Evolutionary conservation across 345 rosid genomes (phyloP).

Genomic region (Brassica napus): DNA sequence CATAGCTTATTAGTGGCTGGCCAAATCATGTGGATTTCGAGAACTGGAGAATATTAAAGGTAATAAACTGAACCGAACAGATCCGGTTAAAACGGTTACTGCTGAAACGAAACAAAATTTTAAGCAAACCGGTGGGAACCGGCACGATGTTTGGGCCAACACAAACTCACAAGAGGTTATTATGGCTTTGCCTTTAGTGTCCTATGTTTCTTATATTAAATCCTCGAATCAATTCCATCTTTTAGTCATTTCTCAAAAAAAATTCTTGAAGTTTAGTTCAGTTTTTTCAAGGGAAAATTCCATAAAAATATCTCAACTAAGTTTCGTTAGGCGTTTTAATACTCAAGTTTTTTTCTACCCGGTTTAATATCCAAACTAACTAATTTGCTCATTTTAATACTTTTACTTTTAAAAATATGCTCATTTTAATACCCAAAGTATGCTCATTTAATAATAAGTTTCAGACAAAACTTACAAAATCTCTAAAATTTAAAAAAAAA

Average conservation of each 20-base stretch:
- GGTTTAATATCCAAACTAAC: too few species aligned
- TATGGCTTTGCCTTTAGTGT: constrained; percentile 35
- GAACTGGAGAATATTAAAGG: not conserved
- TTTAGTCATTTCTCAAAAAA: constrained; percentile 8
- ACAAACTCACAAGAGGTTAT: not conserved
- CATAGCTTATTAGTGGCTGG: not conserved
- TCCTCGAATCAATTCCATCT: constrained; percentile 5
- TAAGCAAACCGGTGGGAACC: not conserved
- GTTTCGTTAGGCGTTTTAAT: too few species aligned
- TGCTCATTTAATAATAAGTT: too few species aligned
- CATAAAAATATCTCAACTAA: too few species aligned
- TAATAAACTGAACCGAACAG: not conserved
- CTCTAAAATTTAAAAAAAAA: too few species aligned
- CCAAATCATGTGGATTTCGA: constrained; percentile 4
- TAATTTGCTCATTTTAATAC: too few species aligned
- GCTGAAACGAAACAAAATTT: not conserved
- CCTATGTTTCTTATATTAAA: constrained; percentile 24
- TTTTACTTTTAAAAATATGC: too few species aligned
- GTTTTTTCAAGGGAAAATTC: too few species aligned
- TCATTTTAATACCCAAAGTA: too few species aligned
- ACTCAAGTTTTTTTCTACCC: too few species aligned
- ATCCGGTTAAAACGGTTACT: not conserved
- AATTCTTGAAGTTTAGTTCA: not conserved
- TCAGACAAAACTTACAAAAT: too few species aligned
- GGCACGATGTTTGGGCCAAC: constrained; percentile 1